Evolutionary conservation across 306 rosid species (phyloP), one percentile per base, ranked within the genome.

Genomic region (Mimosa bimucronata): DNA sequence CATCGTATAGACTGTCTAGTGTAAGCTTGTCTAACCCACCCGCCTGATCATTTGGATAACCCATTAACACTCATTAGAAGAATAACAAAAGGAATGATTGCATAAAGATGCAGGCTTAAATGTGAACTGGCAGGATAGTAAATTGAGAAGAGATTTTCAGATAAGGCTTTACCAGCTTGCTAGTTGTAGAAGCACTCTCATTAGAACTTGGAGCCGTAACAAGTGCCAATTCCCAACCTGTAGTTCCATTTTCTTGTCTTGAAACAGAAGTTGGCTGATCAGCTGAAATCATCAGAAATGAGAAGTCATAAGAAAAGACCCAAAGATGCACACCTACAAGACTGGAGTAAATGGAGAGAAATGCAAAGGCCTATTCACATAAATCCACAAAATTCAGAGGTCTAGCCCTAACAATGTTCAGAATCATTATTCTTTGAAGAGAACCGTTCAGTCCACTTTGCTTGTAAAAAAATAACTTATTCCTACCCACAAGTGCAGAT

Each of bases 141-240:
- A 64, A 23, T 21, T 31, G n/a, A 37, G 73, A 21, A 73, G 14
- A 52, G 75, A 76, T 41, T 66, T 46, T 58, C 34, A 70, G 50
- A 74, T 62, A 78, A 86, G 46, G 83, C 38, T 72, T 61, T 82
- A 96, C 99, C 94, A 96, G 86, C 85, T 90, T 89, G 90, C 98
- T 96, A 83, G 94, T 82, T 62, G 93, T 77, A 0, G 89, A 10
- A 34, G 90, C 94, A 82, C 80, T 90, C 84, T 93, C 99, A 65
- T 93, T 96, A 57, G 98, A 91, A 90, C 98, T 93, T 77, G 98
- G 99, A 82, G 98, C 92, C 0, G 97, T 90, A 57, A 96, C 99
- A 76, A 96, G 99, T 38, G 99, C 98, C 86, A 96, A 84, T 86
- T 96, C 99, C 99, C 99, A 96, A 76, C 99, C 99, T 61, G 94